Evolutionary conservation across 2,329 filamentous ascomycete genomes (phyloP).

Genomic region (Teratosphaeria pseudoeucalypti): DNA sequence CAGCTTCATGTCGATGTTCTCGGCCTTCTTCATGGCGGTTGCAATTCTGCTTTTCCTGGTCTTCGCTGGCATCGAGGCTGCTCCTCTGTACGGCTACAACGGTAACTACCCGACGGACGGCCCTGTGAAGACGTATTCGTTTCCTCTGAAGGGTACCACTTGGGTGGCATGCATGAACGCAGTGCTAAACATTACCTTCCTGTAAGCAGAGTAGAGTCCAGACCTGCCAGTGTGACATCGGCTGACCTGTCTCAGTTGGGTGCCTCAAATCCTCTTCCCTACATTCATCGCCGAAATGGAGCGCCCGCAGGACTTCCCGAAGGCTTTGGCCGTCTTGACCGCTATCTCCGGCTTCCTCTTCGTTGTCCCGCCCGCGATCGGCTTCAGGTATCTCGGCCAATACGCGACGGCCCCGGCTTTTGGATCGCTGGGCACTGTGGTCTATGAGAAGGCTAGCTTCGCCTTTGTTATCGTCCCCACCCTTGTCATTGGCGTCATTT

Average conservation of each 20-base stretch:
- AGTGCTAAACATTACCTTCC: constrained; percentile 34
- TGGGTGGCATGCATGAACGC: constrained; percentile 42
- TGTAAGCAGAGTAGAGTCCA: constrained; percentile 9
- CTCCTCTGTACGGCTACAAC: constrained; percentile 36
- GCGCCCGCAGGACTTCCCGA: constrained; percentile 41
- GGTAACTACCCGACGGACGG: constrained; percentile 37
- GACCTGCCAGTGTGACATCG: neutral
- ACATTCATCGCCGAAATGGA: constrained; percentile 44
- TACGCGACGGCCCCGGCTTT: constrained; percentile 42
- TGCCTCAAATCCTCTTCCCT: constrained; percentile 43
- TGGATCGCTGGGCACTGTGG: constrained; percentile 33
- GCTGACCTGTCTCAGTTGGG: constrained; percentile 25
- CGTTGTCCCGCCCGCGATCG: constrained; percentile 40
- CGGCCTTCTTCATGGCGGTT: constrained; percentile 39
- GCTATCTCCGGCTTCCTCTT: constrained; percentile 38
- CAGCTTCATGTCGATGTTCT: constrained; percentile 43
- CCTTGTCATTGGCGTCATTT: constrained; percentile 40
- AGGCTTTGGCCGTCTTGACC: constrained; percentile 37
- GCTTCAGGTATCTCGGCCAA: constrained; percentile 40
- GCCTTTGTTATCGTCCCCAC: constrained; percentile 43
- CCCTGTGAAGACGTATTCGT: constrained; percentile 37
- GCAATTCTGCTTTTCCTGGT: constrained; percentile 41
- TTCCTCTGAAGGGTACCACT: constrained; percentile 36
- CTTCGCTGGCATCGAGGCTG: constrained; percentile 37
- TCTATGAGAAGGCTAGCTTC: constrained; percentile 41